Conservation (phyloP, 306 rosid genomes). For the Medicago ruthenica region DNA sequence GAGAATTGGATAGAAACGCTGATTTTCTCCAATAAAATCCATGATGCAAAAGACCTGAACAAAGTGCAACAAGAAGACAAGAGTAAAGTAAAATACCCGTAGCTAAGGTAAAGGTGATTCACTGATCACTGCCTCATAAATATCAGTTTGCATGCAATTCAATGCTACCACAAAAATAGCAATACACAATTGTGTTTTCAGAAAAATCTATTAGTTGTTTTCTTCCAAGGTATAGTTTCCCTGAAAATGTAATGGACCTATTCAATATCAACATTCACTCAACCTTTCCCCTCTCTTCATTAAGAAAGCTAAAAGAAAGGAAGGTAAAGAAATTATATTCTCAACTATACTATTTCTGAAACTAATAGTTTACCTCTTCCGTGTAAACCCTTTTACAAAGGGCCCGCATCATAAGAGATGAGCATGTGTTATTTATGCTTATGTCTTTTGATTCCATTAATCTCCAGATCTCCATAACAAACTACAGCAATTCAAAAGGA, state of each 20-base stretch:
- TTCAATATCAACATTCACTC: slow-evolving; percentile 12
- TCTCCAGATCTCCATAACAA: slow-evolving; percentile 84
- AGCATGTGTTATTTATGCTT: slow-evolving; percentile 54
- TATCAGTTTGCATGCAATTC: slow-evolving; percentile 10
- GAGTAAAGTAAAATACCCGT: slow-evolving; percentile 35
- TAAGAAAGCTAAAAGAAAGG: slow-evolving; percentile 22
- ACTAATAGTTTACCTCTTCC: slow-evolving; percentile 67
- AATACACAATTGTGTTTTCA: slow-evolving; percentile 28
- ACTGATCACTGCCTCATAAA: too few species aligned
- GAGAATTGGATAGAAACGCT: slow-evolving; percentile 48
- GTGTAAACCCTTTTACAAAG: slow-evolving; percentile 75
- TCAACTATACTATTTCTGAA: slow-evolving; percentile 24
- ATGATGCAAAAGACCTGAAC: slow-evolving; percentile 74
- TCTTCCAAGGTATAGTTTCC: background rate
- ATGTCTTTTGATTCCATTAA: slow-evolving; percentile 69
- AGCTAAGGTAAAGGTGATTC: too few species aligned
- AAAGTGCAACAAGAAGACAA: slow-evolving; percentile 38
- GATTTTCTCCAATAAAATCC: slow-evolving; percentile 63
- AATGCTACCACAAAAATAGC: slow-evolving; percentile 16
- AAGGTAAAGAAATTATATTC: slow-evolving; percentile 16
- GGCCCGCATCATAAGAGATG: slow-evolving; percentile 62
- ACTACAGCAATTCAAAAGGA: slow-evolving; percentile 55
- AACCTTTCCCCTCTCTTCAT: slow-evolving; percentile 18
- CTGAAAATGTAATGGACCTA: slow-evolving; percentile 25
- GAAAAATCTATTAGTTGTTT: background rate